Percentiles rank a stretch among this genome's conserved stretches.
phyloP scores from a whole-genome alignment of 768 basidiomycete species.

The Kwoniella dendrophila region DNA sequence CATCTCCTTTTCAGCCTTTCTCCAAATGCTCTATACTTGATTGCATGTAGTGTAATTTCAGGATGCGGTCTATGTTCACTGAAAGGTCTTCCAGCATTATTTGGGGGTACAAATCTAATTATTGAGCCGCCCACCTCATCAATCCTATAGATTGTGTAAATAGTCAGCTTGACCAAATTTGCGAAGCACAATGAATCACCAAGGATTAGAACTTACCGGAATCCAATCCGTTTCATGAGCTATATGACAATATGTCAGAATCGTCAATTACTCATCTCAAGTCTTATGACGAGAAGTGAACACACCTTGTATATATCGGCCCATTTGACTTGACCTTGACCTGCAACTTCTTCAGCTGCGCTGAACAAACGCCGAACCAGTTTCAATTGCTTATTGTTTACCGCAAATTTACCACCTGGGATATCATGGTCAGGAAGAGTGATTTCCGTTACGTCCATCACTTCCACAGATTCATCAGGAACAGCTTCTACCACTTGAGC shows the following conservation, averaged over 20 bases:
- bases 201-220: not conserved
- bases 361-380: slow-evolving; percentile 2
- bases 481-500: no score
- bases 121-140: slow-evolving; percentile 4
- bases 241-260: not conserved
- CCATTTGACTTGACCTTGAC: slow-evolving; percentile 11
- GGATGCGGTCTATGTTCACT: slow-evolving; percentile 7
- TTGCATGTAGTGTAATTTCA: not conserved
- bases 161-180: not conserved
- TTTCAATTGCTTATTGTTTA: slow-evolving; percentile 7
- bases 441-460: not conserved
- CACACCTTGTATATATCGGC: slow-evolving; percentile 1
- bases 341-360: not conserved
- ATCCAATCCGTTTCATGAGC: slow-evolving; percentile 10
- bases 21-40: not conserved
- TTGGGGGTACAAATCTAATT: not conserved
- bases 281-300: not conserved
- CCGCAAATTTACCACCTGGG: not conserved
- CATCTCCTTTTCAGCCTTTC: slow-evolving; percentile 2
- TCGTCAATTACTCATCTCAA: not conserved
- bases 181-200: not conserved
- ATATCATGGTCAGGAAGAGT: no score
- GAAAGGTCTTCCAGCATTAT: slow-evolving; percentile 6
- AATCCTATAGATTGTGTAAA: not conserved
- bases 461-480: no score